phyloP scores from a whole-genome alignment of 2,329 filamentous ascomycete species.

The Lachnellula subtilissima region DNA sequence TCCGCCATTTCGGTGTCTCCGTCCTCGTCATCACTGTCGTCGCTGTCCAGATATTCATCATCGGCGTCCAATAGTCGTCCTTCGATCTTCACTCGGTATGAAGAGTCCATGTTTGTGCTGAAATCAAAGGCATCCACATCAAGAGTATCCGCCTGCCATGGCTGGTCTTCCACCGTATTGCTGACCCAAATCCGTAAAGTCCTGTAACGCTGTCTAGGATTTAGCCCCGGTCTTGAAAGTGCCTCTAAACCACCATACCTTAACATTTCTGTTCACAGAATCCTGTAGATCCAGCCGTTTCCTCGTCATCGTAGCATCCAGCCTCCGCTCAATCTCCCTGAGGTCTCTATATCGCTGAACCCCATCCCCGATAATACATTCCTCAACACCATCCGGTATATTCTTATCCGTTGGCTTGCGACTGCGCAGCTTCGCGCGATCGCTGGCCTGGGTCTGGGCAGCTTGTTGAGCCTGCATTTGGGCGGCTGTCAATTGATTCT shows the following conservation, averaged over 20 bases:
- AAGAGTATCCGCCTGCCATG: constrained; percentile 73
- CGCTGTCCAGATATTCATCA: constrained; percentile 47
- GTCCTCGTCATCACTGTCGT: constrained; percentile 44
- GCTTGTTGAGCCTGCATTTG: constrained; percentile 49
- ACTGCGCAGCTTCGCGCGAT: constrained; percentile 72
- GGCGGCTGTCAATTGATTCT: constrained; percentile 45
- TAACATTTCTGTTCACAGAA: constrained; percentile 67
- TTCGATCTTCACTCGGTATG: constrained; percentile 88
- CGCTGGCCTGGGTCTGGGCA: constrained; percentile 49
- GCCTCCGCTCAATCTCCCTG: constrained; percentile 77
- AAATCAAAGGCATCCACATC: constrained; percentile 79
- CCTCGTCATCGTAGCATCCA: constrained; percentile 90
- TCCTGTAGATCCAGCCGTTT: constrained; percentile 91
- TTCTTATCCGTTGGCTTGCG: constrained; percentile 93
- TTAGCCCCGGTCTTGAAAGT: constrained; percentile 10
- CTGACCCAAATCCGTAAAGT: constrained; percentile 91
- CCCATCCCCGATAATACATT: constrained; percentile 75
- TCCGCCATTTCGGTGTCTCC: constrained; percentile 48
- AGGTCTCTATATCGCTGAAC: constrained; percentile 78
- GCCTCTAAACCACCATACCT: constrained; percentile 42
- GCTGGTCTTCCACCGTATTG: constrained; percentile 91
- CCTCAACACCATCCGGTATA: constrained; percentile 83
- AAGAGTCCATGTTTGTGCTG: constrained; percentile 68
- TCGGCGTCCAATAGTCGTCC: constrained; percentile 74
- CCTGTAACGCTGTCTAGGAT: constrained; percentile 57